These are phyloP conservation scores for Typha latifolia DNA, from an alignment of 176 grass and related monocot genomes.

Conservation along the genomic window DNA sequence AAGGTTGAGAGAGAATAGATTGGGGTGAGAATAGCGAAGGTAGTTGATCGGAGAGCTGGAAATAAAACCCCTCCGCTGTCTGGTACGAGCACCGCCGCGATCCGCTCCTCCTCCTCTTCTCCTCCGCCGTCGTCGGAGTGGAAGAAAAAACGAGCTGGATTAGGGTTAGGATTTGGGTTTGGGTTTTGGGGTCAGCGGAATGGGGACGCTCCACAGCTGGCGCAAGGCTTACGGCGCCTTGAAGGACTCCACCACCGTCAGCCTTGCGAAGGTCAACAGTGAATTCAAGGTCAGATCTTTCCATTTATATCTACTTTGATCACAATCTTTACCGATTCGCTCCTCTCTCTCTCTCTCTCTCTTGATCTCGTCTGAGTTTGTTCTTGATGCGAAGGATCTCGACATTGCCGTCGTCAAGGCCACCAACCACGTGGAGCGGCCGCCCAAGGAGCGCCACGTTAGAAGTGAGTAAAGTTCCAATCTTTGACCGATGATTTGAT, in stretches of 20 bases:
- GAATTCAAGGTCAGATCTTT: constrained; percentile 43
- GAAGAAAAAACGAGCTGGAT: too few species aligned
- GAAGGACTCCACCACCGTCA: constrained; percentile 88
- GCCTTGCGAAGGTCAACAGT: constrained; percentile 74
- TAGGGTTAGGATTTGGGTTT: constrained; percentile 6
- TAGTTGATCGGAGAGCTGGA: not conserved
- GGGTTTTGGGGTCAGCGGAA: constrained; percentile 3
- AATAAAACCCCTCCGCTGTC: not conserved
- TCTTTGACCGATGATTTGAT: not conserved
- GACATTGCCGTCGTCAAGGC: constrained; percentile 95
- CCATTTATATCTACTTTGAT: not conserved
- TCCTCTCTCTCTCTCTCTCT: not conserved
- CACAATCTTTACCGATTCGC: not conserved
- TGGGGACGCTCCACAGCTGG: constrained; percentile 58
- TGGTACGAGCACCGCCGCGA: not conserved
- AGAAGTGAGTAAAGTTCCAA: constrained; percentile 59
- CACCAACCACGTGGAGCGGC: constrained; percentile 85
- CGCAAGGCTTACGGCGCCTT: constrained; percentile 87
- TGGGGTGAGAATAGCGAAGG: not conserved
- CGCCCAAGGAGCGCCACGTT: constrained; percentile 85
- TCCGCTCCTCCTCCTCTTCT: not conserved
- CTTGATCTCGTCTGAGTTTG: not conserved
- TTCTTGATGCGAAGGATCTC: constrained; percentile 44
- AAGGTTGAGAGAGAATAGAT: not conserved
- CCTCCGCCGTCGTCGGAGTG: not conserved